Conservation (phyloP, 768 basidiomycete species). For the Phanerochaete sordida region DNA sequence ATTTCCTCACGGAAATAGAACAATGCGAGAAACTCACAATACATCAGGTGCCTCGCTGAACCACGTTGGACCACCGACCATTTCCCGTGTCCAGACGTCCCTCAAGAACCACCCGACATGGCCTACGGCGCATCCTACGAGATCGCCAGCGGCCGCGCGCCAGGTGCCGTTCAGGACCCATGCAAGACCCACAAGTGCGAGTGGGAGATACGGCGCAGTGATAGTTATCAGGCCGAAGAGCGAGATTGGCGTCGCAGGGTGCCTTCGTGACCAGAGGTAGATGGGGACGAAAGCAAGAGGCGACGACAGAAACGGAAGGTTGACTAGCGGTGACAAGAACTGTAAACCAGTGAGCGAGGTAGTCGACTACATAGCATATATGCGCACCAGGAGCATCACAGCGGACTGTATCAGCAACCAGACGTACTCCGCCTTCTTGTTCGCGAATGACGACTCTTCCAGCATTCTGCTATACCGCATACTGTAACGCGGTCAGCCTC, state of each 20-base stretch:
- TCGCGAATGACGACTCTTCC: conserved; percentile 94
- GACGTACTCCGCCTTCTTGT: conserved; percentile 89
- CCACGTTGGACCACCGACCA: conserved; percentile 69
- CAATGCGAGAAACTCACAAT: conserved; percentile 59
- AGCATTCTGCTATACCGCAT: conserved; percentile 97
- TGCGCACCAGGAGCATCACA: conserved; percentile 72
- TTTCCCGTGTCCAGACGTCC: conserved; percentile 87
- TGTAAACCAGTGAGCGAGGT: conserved; percentile 23
- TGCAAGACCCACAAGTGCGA: conserved; percentile 85
- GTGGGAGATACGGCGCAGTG: conserved; percentile 90
- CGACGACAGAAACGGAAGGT: conserved; percentile 90
- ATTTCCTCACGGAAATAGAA: too few relatives aligned
- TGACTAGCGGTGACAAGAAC: conserved; percentile 83
- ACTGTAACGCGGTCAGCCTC: conserved; percentile 39
- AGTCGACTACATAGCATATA: background rate
- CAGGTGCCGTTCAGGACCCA: conserved; percentile 82
- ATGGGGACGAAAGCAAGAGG: conserved; percentile 93
- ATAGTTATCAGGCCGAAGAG: conserved; percentile 94
- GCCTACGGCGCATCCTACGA: conserved; percentile 84
- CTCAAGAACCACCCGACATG: conserved; percentile 83
- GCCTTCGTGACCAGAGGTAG: conserved; percentile 94
- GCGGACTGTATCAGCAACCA: conserved; percentile 89
- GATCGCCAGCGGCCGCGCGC: conserved; percentile 78
- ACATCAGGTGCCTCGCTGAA: conserved; percentile 69
- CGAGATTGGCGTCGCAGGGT: conserved; percentile 93